phyloP scores from a whole-genome alignment of 495 filamentous ascomycete genomes.

The Tuber aestivum region DNA sequence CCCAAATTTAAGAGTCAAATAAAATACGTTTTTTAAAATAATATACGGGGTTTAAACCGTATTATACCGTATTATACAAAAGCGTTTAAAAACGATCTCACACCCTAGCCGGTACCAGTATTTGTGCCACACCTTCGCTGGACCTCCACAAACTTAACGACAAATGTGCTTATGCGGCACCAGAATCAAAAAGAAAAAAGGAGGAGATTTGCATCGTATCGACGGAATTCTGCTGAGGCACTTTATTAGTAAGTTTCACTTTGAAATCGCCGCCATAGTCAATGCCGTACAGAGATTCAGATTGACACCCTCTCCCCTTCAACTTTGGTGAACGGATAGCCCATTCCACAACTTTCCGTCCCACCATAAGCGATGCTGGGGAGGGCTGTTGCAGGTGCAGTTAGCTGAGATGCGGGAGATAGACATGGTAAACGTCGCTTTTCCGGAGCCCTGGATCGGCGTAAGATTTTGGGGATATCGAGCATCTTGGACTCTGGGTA shows the following conservation, averaged over 20 bases:
- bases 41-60: no score
- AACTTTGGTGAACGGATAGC: background rate
- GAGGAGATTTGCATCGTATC: background rate
- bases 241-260: background rate
- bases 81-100: no score
- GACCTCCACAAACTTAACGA: background rate
- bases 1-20: no score
- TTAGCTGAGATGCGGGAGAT: background rate
- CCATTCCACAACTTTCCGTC: background rate
- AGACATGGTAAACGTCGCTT: background rate
- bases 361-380: background rate
- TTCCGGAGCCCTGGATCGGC: background rate
- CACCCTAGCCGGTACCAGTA: no score
- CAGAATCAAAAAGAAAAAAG: no score
- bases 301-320: no score
- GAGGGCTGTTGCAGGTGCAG: background rate
- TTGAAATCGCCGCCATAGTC: background rate
- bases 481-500: background rate
- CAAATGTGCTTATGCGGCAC: no score
- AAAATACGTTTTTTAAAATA: no score
- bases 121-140: background rate
- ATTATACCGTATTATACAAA: no score
- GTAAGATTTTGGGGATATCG: background rate
- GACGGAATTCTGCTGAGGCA: background rate
- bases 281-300: no score